These are phyloP conservation scores for Paraconiothyrium brasiliense DNA, from an alignment of 2,329 filamentous ascomycete genomes.

Conservation along the genomic window DNA sequence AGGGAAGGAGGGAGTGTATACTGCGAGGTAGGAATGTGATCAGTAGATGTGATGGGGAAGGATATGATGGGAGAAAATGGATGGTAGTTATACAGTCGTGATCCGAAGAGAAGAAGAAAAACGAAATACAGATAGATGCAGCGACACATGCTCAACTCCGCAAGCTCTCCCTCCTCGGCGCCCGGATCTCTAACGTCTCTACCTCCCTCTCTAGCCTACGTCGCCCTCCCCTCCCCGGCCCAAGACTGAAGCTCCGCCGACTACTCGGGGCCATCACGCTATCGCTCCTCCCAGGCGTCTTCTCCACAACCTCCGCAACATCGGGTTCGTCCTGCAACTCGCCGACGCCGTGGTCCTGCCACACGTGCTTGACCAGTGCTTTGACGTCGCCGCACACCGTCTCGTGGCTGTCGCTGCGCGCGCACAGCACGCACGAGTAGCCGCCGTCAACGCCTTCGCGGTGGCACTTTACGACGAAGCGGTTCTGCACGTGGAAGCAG, in stretches of 20 bases:
- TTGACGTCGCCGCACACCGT: constrained; percentile 50
- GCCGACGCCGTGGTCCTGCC: constrained; percentile 40
- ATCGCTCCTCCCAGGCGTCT: constrained; percentile 33
- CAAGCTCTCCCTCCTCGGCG: constrained; percentile 25
- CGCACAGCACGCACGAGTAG: constrained; percentile 47
- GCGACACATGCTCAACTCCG: background rate
- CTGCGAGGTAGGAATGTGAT: too few relatives aligned
- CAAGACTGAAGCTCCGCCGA: constrained; percentile 40
- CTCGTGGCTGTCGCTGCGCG: constrained; percentile 32
- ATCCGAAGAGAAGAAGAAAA: background rate
- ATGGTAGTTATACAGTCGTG: too few relatives aligned
- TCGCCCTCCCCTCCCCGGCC: constrained; percentile 30
- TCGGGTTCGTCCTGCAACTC: constrained; percentile 46
- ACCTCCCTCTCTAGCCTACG: constrained; percentile 37
- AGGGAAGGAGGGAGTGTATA: too few relatives aligned
- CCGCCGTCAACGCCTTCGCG: constrained; percentile 43
- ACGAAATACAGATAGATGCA: background rate
- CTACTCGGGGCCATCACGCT: constrained; percentile 35
- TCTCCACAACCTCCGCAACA: constrained; percentile 42
- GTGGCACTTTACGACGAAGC: constrained; percentile 50
- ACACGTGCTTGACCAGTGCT: constrained; percentile 47
- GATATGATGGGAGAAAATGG: too few relatives aligned
- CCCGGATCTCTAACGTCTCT: constrained; percentile 34
- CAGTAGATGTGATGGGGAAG: too few relatives aligned
- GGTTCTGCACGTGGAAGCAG: constrained; percentile 45